Base-by-base conservation (phyloP, 305 asterid species). In the Fraxinus paxiana region DNA sequence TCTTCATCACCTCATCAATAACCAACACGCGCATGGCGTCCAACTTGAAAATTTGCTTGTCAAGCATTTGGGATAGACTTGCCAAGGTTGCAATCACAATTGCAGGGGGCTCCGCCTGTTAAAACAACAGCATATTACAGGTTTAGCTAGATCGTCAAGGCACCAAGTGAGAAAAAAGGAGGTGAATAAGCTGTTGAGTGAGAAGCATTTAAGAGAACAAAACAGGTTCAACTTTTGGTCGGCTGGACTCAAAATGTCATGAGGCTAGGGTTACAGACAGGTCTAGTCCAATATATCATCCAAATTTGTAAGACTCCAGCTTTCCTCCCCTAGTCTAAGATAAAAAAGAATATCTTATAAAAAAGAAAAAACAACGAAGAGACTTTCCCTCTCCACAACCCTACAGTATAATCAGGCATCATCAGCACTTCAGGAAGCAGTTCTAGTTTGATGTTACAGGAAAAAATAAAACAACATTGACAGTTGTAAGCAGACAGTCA, bases 41-140 rank as follows among this genome's bases (percentile, higher is more conserved):
- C 88, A 95, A 80, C 90, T 88, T 90, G 63, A 92, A 92, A 87
- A 86, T 85, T 30, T 88, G 87, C 86, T 89, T 93, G 89, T 93
- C 97, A 79, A 95, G 92, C 98, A 95, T 93, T 80, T 84, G 98
- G 81, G 89, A 88, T 88, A 95, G 89, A 81, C 99, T 90, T 80
- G 90, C 89, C 87, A 95, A 81, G 79, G 99, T 95, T 84, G 99
- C 97, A 89, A 95, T 90, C 77, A 93, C 90, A 74, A 95, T 87
- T 46, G 88, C 85, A 65, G 99, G 98, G 83, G 99, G 97, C 81
- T 93, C 98, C 46, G 89, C 98, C 99, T 93, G 92, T 80, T 77
- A 78, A 73, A 59, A 73, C 6, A 82, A 54, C 56, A 84, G 80
- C 61, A 80, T 84, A 85, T 77, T 41, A 77, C 35, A 77, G 37